A percentile compares a stretch with the other conserved stretches of the same genome.
phyloP scores from a whole-genome alignment of 2,329 filamentous ascomycete species.

The Nigrospora oryzae region DNA sequence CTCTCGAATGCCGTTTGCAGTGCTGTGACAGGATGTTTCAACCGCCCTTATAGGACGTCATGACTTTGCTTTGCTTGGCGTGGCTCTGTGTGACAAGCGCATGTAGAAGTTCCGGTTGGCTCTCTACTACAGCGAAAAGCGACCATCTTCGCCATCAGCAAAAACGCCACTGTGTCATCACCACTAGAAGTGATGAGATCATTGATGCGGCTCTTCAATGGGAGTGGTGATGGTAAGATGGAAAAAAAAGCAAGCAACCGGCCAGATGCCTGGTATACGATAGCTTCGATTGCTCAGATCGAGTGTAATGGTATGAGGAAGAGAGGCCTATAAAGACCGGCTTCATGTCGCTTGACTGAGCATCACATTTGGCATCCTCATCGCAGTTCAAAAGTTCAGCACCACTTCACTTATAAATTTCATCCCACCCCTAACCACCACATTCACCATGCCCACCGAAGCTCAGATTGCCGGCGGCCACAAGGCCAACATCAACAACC shows the following conservation, averaged over 20 bases:
- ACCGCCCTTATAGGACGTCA: not conserved
- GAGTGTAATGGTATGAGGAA: not conserved
- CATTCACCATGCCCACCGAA: slow-evolving; percentile 34
- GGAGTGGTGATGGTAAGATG: not conserved
- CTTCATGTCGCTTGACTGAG: not conserved
- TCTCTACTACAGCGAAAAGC: too few species aligned
- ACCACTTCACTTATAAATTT: not conserved
- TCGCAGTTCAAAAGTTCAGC: not conserved
- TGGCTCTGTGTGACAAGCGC: not conserved
- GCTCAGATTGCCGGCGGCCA: slow-evolving; percentile 47
- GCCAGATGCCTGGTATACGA: not conserved
- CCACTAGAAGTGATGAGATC: not conserved
- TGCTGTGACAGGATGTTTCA: too few species aligned
- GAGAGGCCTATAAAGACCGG: not conserved
- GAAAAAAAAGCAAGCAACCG: slow-evolving; percentile 1
- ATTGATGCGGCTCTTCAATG: not conserved
- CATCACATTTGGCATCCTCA: not conserved
- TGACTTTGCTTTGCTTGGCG: not conserved
- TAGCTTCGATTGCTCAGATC: too few species aligned
- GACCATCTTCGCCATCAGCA: too few species aligned
- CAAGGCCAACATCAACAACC: slow-evolving; percentile 51
- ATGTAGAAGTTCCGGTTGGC: not conserved
- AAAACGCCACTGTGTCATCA: too few species aligned
- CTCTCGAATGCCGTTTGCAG: too few species aligned
- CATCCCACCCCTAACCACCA: not conserved